phyloP scores from a whole-genome alignment of 768 basidiomycete species.

The Russula emetica region DNA sequence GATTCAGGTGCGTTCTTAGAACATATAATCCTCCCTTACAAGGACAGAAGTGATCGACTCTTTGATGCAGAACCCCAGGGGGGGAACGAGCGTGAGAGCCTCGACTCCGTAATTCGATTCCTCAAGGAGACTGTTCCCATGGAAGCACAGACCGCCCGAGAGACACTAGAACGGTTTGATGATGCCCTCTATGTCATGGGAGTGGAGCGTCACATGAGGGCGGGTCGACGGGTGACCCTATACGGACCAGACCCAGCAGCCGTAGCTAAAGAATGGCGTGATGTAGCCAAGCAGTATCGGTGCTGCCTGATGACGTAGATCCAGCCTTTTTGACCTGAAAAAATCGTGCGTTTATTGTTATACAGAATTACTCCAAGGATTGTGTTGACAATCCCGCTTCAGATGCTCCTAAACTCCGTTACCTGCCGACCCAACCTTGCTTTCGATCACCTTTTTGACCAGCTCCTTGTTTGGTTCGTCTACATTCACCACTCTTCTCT shows the following conservation, averaged over 20 bases:
- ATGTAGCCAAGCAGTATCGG: conserved; percentile 17
- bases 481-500: conserved; percentile 75
- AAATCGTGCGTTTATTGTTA: neutral
- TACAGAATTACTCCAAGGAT: neutral
- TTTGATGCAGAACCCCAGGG: neutral
- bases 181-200: conserved; percentile 17
- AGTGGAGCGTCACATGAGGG: conserved; percentile 16
- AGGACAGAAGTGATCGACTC: neutral
- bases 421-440: conserved; percentile 25
- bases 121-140: conserved; percentile 18
- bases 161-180: conserved; percentile 13
- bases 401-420: conserved; percentile 8
- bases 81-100: conserved; percentile 8
- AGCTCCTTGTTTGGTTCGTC: conserved; percentile 62
- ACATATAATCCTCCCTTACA: too few species aligned
- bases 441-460: conserved; percentile 70
- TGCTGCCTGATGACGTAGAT: conserved; percentile 14
- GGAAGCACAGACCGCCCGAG: conserved; percentile 13
- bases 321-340: neutral
- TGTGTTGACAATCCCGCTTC: conserved; percentile 2
- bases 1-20: conserved; percentile 7
- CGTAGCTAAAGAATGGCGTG: conserved; percentile 13
- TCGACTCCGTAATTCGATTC: conserved; percentile 14
- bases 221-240: conserved; percentile 3
- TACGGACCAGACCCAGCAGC: neutral